phyloP scores from a whole-genome alignment of 495 filamentous ascomycete genomes.

The Evansstolkia leycettana region DNA sequence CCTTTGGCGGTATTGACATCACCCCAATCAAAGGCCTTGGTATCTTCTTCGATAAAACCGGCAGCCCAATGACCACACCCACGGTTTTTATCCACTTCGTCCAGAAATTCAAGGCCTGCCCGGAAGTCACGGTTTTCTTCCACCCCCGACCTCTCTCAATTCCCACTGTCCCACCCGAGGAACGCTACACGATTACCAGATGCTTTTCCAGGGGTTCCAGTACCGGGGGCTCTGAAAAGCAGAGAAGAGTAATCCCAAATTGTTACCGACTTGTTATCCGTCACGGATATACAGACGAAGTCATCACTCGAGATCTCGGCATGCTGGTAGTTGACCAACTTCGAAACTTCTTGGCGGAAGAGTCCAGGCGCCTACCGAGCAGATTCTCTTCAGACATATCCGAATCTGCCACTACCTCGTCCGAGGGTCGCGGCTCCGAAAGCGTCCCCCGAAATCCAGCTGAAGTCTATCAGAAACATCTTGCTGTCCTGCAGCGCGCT shows the following conservation, averaged over 20 bases:
- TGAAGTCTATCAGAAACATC: neutral
- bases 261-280: slow-evolving; percentile 55
- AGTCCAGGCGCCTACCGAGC: too few relatives aligned
- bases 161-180: slow-evolving; percentile 25
- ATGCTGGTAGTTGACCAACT: slow-evolving; percentile 48
- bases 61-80: slow-evolving; percentile 35
- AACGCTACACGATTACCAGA: slow-evolving; percentile 34
- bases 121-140: slow-evolving; percentile 49
- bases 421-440: neutral
- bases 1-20: slow-evolving; percentile 34
- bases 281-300: slow-evolving; percentile 58
- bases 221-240: slow-evolving; percentile 3
- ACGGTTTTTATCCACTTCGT: slow-evolving; percentile 53
- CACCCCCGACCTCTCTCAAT: slow-evolving; percentile 44
- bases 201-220: slow-evolving; percentile 13
- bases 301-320: slow-evolving; percentile 50
- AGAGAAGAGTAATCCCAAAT: slow-evolving; percentile 41
- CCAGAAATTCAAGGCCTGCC: slow-evolving; percentile 45
- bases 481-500: slow-evolving; percentile 37
- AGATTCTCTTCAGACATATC: too few relatives aligned
- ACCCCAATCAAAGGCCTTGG: slow-evolving; percentile 40
- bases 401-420: too few relatives aligned
- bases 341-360: slow-evolving; percentile 34
- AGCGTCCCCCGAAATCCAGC: slow-evolving; percentile 3
- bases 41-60: slow-evolving; percentile 57